Conservation (phyloP, 805 yeast genomes). For the Saccharomycopsis fibuligera region DNA sequence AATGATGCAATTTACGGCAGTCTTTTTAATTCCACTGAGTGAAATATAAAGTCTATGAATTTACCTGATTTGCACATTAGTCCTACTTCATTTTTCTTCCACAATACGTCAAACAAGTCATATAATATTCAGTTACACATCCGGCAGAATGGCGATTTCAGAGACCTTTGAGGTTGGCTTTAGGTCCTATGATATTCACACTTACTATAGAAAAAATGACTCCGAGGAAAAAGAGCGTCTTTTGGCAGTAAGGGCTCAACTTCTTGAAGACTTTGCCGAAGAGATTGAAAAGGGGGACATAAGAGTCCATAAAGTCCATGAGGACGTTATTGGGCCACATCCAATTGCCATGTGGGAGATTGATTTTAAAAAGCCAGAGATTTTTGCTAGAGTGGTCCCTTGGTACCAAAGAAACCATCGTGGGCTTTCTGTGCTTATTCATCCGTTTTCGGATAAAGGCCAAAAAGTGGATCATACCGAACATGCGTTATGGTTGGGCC, state of each 20-base stretch:
- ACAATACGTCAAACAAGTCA: too few species aligned
- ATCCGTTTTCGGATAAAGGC: slow-evolving; percentile 40
- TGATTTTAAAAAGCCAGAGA: slow-evolving; percentile 42
- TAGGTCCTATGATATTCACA: slow-evolving; percentile 47
- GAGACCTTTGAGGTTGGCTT: slow-evolving; percentile 25
- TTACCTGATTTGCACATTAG: too few species aligned
- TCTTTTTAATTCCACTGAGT: too few species aligned
- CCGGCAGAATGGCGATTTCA: too few species aligned
- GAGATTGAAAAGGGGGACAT: slow-evolving; percentile 36
- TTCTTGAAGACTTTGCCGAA: slow-evolving; percentile 35
- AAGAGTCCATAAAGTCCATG: slow-evolving; percentile 40
- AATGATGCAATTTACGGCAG: too few species aligned
- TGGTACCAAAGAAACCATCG: slow-evolving; percentile 51
- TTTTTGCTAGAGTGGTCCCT: slow-evolving; percentile 40
- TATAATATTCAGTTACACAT: too few species aligned
- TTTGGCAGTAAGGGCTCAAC: slow-evolving; percentile 32
- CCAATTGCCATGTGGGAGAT: slow-evolving; percentile 52
- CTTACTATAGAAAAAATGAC: slow-evolving; percentile 39
- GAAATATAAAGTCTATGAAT: too few species aligned
- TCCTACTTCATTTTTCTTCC: too few species aligned
- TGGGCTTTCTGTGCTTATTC: slow-evolving; percentile 45
- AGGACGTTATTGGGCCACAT: slow-evolving; percentile 51
- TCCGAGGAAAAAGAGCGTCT: slow-evolving; percentile 33
- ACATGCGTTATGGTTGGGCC: slow-evolving; percentile 54
- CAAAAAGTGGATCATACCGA: slow-evolving; percentile 42